Percentiles rank a stretch among this genome's conserved stretches.
Conservation (phyloP, 306 rosid species). For the Medicago lupulina region DNA sequence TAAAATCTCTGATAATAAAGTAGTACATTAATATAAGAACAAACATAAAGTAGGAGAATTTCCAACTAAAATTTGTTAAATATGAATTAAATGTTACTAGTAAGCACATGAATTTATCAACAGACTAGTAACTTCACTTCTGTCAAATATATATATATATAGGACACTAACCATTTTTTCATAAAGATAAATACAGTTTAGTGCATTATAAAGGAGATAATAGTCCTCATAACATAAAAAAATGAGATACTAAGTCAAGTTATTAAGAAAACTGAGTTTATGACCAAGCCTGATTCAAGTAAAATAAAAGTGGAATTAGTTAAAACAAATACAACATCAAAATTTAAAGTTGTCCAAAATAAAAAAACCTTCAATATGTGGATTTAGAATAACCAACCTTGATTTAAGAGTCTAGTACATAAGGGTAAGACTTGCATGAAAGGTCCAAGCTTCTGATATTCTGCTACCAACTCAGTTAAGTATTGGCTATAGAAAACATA, state of each 20-base stretch:
- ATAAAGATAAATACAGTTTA: not conserved
- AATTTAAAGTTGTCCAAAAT: slow-evolving; percentile 13
- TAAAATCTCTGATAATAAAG: slow-evolving; percentile 53
- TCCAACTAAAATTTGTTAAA: not conserved
- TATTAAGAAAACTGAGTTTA: not conserved
- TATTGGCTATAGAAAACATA: slow-evolving; percentile 52
- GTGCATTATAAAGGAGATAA: not conserved
- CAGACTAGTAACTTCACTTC: not conserved
- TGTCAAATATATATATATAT: not conserved
- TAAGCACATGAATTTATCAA: not conserved
- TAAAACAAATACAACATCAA: slow-evolving; percentile 3
- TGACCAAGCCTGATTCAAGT: not conserved
- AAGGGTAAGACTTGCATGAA: slow-evolving; percentile 67
- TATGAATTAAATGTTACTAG: not conserved
- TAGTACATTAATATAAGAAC: slow-evolving; percentile 19
- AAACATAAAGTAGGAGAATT: slow-evolving; percentile 5
- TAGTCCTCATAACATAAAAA: not conserved
- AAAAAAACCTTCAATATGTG: slow-evolving; percentile 10
- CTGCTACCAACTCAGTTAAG: slow-evolving; percentile 60
- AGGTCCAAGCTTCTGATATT: slow-evolving; percentile 65
- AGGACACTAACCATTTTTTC: slow-evolving; percentile 10
- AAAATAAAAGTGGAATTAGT: not conserved
- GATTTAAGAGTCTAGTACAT: slow-evolving; percentile 62
- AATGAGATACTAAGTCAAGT: not conserved
- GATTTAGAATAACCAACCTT: slow-evolving; percentile 51